phyloP scores from a whole-genome alignment of 192 early-diverging fungal species.

The Umbelopsis sp. region DNA sequence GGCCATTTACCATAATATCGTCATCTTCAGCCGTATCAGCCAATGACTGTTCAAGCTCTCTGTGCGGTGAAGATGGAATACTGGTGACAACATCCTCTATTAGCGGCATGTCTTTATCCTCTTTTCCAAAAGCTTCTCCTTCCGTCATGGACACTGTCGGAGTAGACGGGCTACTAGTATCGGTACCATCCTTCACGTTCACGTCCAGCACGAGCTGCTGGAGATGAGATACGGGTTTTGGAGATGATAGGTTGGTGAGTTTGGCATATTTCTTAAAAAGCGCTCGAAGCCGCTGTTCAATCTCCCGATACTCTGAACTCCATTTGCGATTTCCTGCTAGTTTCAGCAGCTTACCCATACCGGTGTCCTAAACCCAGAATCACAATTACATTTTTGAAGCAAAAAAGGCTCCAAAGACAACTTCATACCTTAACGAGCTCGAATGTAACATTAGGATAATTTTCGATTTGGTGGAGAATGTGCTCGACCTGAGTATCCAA shows the following conservation, averaged over 20 bases:
- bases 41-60: neutral
- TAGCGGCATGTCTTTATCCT: neutral
- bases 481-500: slow-evolving; percentile 15
- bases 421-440: slow-evolving; percentile 37
- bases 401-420: neutral
- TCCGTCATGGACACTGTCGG: neutral
- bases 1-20: neutral
- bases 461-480: slow-evolving; percentile 38
- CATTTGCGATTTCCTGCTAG: slow-evolving; percentile 12
- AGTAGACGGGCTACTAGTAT: too few relatives aligned
- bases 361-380: slow-evolving; percentile 28
- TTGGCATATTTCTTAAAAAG: slow-evolving; percentile 8
- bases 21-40: neutral
- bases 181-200: neutral
- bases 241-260: neutral
- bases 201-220: slow-evolving; percentile 1
- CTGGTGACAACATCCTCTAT: neutral
- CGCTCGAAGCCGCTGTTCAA: neutral
- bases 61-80: neutral
- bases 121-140: neutral
- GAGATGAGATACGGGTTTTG: neutral
- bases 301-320: neutral
- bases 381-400: neutral
- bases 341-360: slow-evolving; percentile 43
- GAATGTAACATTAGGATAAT: slow-evolving; percentile 35